Base-by-base conservation (phyloP, 768 basidiomycete genomes). In the Saitozyma sp. region DNA sequence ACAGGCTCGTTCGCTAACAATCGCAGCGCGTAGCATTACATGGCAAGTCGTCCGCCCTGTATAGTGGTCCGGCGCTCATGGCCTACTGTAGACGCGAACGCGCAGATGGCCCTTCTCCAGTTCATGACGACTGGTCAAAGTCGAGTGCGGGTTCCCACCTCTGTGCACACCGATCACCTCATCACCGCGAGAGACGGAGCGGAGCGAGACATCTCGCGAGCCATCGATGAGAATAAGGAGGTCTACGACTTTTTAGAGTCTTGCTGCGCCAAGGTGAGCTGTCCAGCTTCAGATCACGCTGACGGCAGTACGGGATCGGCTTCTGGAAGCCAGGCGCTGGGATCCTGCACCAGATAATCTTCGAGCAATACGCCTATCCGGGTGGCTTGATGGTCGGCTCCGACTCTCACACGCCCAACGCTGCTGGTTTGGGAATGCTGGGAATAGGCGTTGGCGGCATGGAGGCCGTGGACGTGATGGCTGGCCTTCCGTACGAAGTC, bases 101-200 rank as follows among this genome's bases (percentile, higher is more conserved):
- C 45, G 13, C 79, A 96, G 91, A 97, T 97, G 94, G 94, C 94
- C 16, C 85, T 97, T 59, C 85, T 97, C 68, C 94, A 97, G 84
- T 97, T 97, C 86, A 97, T 97, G 94, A 95, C 94, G 54, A 92
- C 94, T 9, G 93, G 94, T 62, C 91, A 96, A 86, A 90, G 90
- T 78, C 93, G 91, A 42, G 90, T 90, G 42, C 92, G 93, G 50
- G 92, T 96, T 66, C 94, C 94, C 37, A 94, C 93, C 66, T 94
- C 94, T 67, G 94, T 97, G 49, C 94, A 97, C 84, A 95, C 92
- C 75, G 94, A 97, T 83, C 94, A 97, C 82, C 85, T 97, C 75
- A 96, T 97, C 74, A 91, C 96, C 83, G 94, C 94, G 37, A 92
- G 95, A 78, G 79, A 92, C 56, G 93, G 92, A 57, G 93, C 92